Base-by-base conservation (phyloP, 1,284 basidiomycete genomes). In the Lentinula novae-zelandiae region DNA sequence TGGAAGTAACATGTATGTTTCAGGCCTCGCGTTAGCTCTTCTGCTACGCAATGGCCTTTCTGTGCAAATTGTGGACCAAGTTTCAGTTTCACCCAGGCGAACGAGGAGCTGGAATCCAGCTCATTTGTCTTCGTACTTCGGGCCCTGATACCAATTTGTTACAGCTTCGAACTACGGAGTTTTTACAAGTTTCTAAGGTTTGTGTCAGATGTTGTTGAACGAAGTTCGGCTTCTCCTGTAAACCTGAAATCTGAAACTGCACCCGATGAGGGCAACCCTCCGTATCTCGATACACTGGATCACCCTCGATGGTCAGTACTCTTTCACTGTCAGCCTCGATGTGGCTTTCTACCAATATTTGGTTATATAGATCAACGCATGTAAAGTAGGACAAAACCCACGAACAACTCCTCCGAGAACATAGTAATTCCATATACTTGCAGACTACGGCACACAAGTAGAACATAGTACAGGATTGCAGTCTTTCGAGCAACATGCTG, bases 101-200 rank as follows among this genome's bases (percentile, higher is more conserved):
- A 12, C 51, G 53, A 13, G 63, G 63, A 17, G 20, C 58, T 57
- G 60, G 60, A 4, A 56, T 64, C 3, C 52, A 56, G 10, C 33
- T 33, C 33, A 33, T 38, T 15, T 17, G 22, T 10, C 31, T 7
- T 44, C 22, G 9, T 54, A 27, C 9, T 12, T n/a, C 4, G 13
- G 6, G 36, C 22, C 1, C 36, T 40, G 9, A 40, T 13, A 2
- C 12, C 5, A 57, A 12, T 22, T 33, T 44, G 20, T 38, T 10
- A 13, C 44, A 64, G 63, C 58, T 59, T 57, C 59, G 61, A 42
- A 62, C 63, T 12, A 38, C 54, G 4, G 63, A 64, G 51, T 42
- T 42, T 64, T 9, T 53, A 58, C 53, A 60, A 62, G 44, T 50
- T 62, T 12, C 55, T 64, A 12, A 58, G 22, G 22, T 2, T 22